Evolutionary conservation across 2,329 filamentous ascomycete species (phyloP), one percentile per base, ranked within the genome.

Genomic region (Colletotrichum sp.): DNA sequence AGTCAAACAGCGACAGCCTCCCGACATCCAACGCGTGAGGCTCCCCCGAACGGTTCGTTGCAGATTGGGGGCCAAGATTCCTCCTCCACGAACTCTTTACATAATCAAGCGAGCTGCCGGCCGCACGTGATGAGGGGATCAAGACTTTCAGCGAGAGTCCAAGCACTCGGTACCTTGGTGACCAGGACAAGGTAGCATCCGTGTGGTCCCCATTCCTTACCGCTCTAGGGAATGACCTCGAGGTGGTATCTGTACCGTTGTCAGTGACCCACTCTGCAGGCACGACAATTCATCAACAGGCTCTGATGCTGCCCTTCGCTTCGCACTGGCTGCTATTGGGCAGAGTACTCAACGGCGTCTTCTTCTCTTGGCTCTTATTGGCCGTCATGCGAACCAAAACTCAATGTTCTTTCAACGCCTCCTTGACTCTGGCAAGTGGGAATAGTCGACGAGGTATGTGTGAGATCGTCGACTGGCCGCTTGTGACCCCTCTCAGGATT

Each of bases 91-190:
- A 8, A 13, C 16, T 8, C 49, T 24, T 64, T 65, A 74, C n/a
- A 36, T 69, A 59, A 73, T 71, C 64, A n/a, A 44, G 15, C 16
- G 24, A n/a, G 39, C 39, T 12, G 39, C 34, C 12, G 8, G 12
- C 57, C 8, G 63, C 55, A 63, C 39, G 39, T 62, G 68, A 57
- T 21, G 68, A 16, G 15, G 24, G 9, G 68, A 28, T 32, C 15
- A 34, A 16, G 57, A 63, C 30, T 30, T 60, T 15, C 39, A 32
- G 36, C 18, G 16, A 34, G 44, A 62, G 34, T 76, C 73, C 74
- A 65, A 57, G 32, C 32, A 76, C 70, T 60, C 52, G 74, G 74
- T 68, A 76, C 52, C 28, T 62, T 64, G 36, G 28, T n/a, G 26
- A 26, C 30, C 39, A 34, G 62, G 49, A 26, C 49, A 70, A 62